Evolutionary conservation across 164 flowering plant genomes (phyloP).

Genomic region (Echeveria elegans): DNA sequence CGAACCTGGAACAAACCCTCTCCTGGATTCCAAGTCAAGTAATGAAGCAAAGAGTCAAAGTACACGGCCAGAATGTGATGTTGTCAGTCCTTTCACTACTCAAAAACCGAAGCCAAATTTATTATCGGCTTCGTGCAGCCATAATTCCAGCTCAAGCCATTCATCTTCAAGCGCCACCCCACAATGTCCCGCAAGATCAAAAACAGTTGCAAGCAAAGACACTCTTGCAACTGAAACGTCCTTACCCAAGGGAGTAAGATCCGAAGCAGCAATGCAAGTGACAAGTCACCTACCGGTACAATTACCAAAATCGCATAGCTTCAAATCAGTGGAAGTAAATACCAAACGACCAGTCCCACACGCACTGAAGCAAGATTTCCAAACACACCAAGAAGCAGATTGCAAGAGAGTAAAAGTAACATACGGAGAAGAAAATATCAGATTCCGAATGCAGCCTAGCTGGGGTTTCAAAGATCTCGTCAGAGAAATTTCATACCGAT

Average conservation of each 20-base stretch:
- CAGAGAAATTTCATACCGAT: slow-evolving; percentile 24
- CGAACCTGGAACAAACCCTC: slow-evolving; percentile 10
- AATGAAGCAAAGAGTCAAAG: slow-evolving; percentile 12
- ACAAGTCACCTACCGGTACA: not conserved
- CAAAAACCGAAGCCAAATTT: slow-evolving; percentile 15
- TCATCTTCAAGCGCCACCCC: slow-evolving; percentile 24
- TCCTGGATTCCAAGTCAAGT: slow-evolving; percentile 13
- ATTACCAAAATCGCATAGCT: not conserved
- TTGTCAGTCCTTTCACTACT: slow-evolving; percentile 2
- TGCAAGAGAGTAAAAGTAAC: slow-evolving; percentile 25
- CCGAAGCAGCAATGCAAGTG: slow-evolving; percentile 6
- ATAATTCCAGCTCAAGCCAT: slow-evolving; percentile 30
- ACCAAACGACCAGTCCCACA: not conserved
- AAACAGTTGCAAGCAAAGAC: slow-evolving; percentile 10
- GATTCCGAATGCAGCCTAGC: slow-evolving; percentile 23
- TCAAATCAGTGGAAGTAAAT: not conserved
- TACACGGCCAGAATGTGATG: slow-evolving; percentile 12
- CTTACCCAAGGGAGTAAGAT: not conserved
- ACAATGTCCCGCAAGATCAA: not conserved
- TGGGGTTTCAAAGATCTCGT: slow-evolving; percentile 23
- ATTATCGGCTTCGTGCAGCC: slow-evolving; percentile 27
- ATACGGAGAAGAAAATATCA: slow-evolving; percentile 25
- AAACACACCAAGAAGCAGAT: slow-evolving; percentile 9
- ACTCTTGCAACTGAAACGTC: not conserved
- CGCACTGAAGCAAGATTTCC: not conserved